Evolutionary conservation across 2,329 filamentous ascomycete species (phyloP).

Genomic region (Paecilomyces sp.): DNA sequence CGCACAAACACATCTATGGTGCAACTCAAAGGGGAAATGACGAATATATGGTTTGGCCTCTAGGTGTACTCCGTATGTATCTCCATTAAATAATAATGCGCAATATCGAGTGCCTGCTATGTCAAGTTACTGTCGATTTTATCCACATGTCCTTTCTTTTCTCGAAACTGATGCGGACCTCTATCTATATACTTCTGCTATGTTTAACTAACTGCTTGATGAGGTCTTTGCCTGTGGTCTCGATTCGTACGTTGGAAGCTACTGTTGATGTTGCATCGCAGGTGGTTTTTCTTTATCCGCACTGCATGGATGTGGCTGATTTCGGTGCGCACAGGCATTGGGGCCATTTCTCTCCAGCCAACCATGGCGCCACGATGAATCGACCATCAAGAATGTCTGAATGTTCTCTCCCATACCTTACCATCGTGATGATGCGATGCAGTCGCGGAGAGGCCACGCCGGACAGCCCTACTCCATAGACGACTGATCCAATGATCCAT

Average conservation of each 20-base stretch:
- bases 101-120: no score
- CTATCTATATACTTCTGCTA: background rate
- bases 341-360: background rate
- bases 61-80: no score
- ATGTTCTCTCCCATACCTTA: background rate
- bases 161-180: no score
- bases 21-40: no score
- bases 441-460: background rate
- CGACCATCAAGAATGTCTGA: background rate
- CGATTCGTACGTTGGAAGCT: no score
- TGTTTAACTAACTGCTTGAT: background rate
- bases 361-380: background rate
- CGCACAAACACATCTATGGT: no score
- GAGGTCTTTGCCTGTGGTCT: no score
- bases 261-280: background rate
- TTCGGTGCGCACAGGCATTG: background rate
- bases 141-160: no score
- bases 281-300: background rate
- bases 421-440: background rate
- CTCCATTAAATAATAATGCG: no score
- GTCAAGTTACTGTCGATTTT: no score
- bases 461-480: no score
- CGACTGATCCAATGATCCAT: background rate
- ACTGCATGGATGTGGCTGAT: background rate
- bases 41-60: no score